Evolutionary conservation across 2,329 filamentous ascomycete species (phyloP).

Genomic region (Sarocladium brachiariae): DNA sequence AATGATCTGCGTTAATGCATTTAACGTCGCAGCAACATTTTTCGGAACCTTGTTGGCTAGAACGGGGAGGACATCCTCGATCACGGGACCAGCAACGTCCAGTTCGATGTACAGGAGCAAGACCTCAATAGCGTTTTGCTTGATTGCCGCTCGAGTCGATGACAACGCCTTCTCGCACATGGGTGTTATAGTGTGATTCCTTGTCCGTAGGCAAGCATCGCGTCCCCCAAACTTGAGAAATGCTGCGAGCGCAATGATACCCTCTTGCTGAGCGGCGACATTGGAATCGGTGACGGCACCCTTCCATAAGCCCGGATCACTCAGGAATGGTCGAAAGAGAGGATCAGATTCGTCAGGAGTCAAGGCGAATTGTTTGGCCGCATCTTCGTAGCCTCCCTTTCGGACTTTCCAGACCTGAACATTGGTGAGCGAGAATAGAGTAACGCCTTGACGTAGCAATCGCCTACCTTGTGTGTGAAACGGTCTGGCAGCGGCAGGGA

Average conservation of each 20-base stretch:
- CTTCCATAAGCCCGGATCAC: constrained; percentile 85
- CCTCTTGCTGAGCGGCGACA: constrained; percentile 93
- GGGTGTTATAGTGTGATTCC: constrained; percentile 64
- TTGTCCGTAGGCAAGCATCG: constrained; percentile 72
- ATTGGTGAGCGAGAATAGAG: constrained; percentile 13
- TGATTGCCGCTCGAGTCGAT: constrained; percentile 81
- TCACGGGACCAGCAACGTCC: constrained; percentile 74
- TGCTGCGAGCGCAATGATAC: constrained; percentile 76
- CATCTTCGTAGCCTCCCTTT: constrained; percentile 91
- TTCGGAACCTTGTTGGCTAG: constrained; percentile 88
- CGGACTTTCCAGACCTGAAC: constrained; percentile 86
- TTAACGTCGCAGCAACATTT: constrained; percentile 64
- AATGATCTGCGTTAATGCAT: constrained; percentile 74
- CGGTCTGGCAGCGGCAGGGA: constrained; percentile 71
- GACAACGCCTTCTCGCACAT: constrained; percentile 89
- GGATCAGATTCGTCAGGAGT: constrained; percentile 81
- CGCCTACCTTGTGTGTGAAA: constrained; percentile 69
- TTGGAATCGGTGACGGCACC: constrained; percentile 89
- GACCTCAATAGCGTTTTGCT: constrained; percentile 79
- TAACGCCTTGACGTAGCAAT: neutral
- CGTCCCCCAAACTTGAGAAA: constrained; percentile 87
- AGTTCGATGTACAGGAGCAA: constrained; percentile 84
- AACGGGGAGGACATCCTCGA: constrained; percentile 82
- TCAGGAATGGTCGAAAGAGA: constrained; percentile 78
- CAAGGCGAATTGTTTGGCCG: constrained; percentile 75